Conservation (phyloP, 805 yeast species). For the Saccharomycopsis lassenensis region DNA sequence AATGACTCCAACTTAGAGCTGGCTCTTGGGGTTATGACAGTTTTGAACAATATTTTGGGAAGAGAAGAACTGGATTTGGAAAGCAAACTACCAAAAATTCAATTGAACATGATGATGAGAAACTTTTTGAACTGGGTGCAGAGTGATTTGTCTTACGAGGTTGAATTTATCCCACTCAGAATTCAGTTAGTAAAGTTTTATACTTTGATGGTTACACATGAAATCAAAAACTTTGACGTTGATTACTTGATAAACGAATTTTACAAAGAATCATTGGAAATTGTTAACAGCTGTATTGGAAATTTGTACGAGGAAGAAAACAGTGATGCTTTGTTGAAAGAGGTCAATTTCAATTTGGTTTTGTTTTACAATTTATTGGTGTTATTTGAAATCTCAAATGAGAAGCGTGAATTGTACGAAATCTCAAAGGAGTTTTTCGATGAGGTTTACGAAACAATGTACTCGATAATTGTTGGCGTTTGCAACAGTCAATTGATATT, state of each 20-base stretch:
- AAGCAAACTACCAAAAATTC: slow-evolving; percentile 40
- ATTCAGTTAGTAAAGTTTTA: slow-evolving; percentile 22
- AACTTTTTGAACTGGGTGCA: slow-evolving; percentile 49
- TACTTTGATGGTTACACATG: no score
- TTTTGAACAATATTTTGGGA: slow-evolving; percentile 4
- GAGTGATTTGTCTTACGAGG: slow-evolving; percentile 49
- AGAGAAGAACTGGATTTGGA: neutral
- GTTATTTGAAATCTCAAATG: slow-evolving; percentile 4
- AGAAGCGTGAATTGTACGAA: slow-evolving; percentile 1
- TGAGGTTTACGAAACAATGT: slow-evolving; percentile 20
- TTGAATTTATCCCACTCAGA: slow-evolving; percentile 40
- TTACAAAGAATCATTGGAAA: slow-evolving; percentile 5
- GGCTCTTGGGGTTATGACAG: neutral
- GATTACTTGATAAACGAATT: slow-evolving; percentile 8
- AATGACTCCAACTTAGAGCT: neutral
- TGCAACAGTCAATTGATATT: neutral
- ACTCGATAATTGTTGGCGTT: slow-evolving; percentile 9
- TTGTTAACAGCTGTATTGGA: slow-evolving; percentile 5
- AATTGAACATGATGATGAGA: slow-evolving; percentile 40
- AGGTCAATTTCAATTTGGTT: slow-evolving; percentile 4
- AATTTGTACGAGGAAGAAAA: neutral
- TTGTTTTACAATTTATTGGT: slow-evolving; percentile 4
- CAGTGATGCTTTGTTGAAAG: neutral
- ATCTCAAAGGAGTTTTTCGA: neutral
- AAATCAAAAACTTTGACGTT: no score